Conservation (phyloP, 148 eudicot species). For the Rhododendron griersonianum region DNA sequence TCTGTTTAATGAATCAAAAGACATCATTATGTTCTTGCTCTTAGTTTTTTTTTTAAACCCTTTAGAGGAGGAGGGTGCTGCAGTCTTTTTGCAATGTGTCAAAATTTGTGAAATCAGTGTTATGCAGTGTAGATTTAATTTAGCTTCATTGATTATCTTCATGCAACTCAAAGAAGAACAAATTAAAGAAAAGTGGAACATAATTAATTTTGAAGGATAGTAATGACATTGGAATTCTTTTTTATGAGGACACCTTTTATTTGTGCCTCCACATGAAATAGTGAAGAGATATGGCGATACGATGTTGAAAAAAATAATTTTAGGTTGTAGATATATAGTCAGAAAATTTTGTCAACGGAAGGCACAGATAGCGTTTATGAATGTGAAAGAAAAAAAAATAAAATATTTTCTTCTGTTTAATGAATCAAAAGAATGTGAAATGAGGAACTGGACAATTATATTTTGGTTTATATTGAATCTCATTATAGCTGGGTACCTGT, state of each 20-base stretch:
- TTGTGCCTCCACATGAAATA: too few species aligned
- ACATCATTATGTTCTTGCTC: too few species aligned
- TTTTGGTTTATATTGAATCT: background rate
- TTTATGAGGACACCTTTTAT: background rate
- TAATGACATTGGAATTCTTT: background rate
- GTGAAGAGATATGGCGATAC: background rate
- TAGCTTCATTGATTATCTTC: too few species aligned
- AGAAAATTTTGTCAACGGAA: background rate
- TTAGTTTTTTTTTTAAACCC: too few species aligned
- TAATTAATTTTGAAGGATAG: too few species aligned
- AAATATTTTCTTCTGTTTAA: too few species aligned
- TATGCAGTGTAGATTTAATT: too few species aligned
- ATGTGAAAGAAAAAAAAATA: too few species aligned
- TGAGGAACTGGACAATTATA: background rate
- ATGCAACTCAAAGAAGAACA: background rate
- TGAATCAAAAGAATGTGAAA: background rate
- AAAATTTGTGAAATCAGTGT: too few species aligned
- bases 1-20: background rate
- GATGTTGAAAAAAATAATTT: background rate
- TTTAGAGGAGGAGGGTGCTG: background rate
- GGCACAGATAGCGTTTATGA: too few species aligned
- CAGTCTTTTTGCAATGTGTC: background rate
- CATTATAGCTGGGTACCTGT: background rate
- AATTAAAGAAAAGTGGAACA: background rate
- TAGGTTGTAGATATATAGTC: background rate